Percentiles rank a stretch among this genome's conserved stretches.
These are phyloP conservation scores for Yamadazyma epiphylla DNA, from an alignment of 1,139 yeast genomes.

Conservation along the genomic window DNA sequence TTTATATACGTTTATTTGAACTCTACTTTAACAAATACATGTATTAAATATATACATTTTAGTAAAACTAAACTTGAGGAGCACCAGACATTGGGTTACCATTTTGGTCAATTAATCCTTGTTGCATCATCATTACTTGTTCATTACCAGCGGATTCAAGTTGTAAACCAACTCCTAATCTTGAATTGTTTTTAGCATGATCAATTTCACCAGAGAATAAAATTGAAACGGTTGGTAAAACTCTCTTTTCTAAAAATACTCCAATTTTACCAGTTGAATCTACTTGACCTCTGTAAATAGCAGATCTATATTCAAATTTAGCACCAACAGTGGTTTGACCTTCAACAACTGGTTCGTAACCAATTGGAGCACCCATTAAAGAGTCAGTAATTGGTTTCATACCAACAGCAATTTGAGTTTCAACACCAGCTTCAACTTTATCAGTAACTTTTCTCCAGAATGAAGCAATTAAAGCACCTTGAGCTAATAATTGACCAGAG, in stretches of 20 bases:
- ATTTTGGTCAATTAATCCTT: conserved; percentile 73
- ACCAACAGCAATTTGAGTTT: conserved; percentile 79
- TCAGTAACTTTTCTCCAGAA: conserved; percentile 93
- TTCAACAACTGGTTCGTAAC: conserved; percentile 77
- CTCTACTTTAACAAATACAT: background rate
- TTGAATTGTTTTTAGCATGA: conserved; percentile 78
- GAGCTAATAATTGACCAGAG: conserved; percentile 90
- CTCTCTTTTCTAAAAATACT: conserved; percentile 88
- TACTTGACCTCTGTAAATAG: conserved; percentile 91
- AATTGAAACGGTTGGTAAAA: conserved; percentile 85
- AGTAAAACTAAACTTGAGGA: conserved; percentile 28
- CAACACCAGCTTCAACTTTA: conserved; percentile 95
- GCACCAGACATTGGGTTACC: conserved; percentile 84
- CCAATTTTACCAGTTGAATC: conserved; percentile 90
- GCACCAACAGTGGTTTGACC: conserved; percentile 95
- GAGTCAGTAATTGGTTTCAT: conserved; percentile 79
- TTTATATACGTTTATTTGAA: conserved; percentile 1
- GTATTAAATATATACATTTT: conserved; percentile 1
- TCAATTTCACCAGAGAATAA: conserved; percentile 90
- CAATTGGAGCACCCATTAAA: conserved; percentile 77
- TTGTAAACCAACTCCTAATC: conserved; percentile 91
- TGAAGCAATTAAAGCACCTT: conserved; percentile 83
- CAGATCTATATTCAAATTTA: conserved; percentile 96
- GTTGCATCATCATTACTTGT: conserved; percentile 73
- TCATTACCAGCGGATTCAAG: conserved; percentile 94